Conservation (phyloP, 176 grass and related monocot genomes). For the Cenchrus fungigraminus region DNA sequence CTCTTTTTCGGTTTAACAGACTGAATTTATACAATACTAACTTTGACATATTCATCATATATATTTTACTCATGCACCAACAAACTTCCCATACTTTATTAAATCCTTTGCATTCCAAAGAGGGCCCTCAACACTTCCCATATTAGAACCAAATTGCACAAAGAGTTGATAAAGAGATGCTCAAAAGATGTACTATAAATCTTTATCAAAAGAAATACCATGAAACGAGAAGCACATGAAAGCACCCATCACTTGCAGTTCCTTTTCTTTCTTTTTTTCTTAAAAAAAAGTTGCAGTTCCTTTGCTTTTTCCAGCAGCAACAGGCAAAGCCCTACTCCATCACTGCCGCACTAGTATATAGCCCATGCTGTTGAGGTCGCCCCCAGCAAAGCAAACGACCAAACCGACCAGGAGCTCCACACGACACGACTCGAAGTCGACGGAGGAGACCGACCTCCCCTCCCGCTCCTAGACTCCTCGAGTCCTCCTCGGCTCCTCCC, state of each 20-base stretch:
- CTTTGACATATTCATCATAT: neutral
- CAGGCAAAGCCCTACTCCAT: neutral
- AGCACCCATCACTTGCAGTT: neutral
- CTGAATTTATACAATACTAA: neutral
- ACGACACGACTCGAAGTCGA: neutral
- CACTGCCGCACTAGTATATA: neutral
- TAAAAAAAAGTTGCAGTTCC: neutral
- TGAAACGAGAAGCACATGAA: neutral
- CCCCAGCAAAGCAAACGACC: neutral
- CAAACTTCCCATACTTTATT: neutral
- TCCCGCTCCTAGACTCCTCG: neutral
- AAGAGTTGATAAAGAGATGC: neutral
- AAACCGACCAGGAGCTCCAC: neutral
- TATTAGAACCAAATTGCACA: neutral
- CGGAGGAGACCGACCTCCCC: neutral
- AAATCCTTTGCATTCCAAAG: neutral
- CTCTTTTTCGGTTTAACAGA: neutral
- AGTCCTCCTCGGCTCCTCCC: neutral
- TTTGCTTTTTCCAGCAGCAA: constrained; percentile 16
- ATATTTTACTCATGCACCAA: neutral
- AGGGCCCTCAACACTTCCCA: neutral
- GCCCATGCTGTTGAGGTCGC: neutral
- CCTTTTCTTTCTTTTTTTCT: neutral
- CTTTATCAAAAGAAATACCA: neutral
- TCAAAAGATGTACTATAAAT: neutral